Conservation (phyloP, 331 rosid species). For the Quercus lobata region DNA sequence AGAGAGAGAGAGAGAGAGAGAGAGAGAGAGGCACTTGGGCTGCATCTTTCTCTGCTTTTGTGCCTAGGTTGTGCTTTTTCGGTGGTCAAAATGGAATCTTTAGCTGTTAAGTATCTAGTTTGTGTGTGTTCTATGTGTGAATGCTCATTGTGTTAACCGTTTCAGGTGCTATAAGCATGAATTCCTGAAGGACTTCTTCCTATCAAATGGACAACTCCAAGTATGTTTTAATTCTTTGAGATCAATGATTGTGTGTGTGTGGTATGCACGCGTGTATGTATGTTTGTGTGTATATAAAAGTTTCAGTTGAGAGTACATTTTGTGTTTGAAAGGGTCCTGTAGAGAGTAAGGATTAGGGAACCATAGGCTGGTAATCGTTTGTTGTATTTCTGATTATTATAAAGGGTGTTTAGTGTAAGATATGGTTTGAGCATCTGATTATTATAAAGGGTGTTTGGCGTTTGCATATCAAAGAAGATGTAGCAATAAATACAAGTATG, state of each 20-base stretch:
- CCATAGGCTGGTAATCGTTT: neutral
- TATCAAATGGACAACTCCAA: constrained; percentile 91
- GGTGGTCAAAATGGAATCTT: constrained; percentile 3
- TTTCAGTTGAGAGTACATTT: neutral
- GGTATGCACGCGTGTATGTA: neutral
- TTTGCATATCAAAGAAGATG: neutral
- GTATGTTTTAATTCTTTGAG: constrained; percentile 45
- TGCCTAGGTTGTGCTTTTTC: constrained; percentile 4
- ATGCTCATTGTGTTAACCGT: constrained; percentile 19
- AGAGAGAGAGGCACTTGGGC: neutral
- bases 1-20: too few relatives aligned
- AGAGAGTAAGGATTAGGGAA: neutral
- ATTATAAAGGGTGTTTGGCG: too few relatives aligned
- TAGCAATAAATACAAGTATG: neutral
- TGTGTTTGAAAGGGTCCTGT: neutral
- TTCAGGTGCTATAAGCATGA: constrained; percentile 90
- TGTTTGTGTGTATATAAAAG: neutral
- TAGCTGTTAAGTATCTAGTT: neutral
- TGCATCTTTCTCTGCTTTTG: neutral
- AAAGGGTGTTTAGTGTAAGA: neutral
- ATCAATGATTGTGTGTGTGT: neutral
- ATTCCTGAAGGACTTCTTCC: constrained; percentile 90
- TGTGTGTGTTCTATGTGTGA: constrained; percentile 1
- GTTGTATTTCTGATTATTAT: neutral
- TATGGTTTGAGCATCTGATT: neutral